Percentiles rank a stretch among this genome's conserved stretches.
These are phyloP conservation scores for Globisporangium cystogenes DNA, from an alignment of 352 stramenopile genomes.

Conservation along the genomic window DNA sequence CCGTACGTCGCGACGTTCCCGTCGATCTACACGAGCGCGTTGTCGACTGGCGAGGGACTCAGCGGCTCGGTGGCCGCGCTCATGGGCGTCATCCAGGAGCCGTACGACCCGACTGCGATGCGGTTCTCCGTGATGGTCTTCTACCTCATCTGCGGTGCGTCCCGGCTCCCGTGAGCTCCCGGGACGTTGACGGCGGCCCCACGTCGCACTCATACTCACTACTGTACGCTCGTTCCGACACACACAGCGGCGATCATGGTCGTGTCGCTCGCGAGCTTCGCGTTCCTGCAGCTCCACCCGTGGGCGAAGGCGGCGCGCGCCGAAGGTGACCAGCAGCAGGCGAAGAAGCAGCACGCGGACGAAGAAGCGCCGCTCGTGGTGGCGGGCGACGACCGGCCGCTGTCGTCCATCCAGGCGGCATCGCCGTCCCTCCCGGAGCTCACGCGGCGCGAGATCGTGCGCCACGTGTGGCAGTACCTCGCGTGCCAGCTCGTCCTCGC, in stretches of 20 bases:
- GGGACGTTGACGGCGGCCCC: no score
- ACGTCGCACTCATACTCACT: no score
- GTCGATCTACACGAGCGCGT: constrained; percentile 52
- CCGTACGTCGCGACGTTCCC: constrained; percentile 62
- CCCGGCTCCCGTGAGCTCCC: no score
- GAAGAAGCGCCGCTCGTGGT: constrained; percentile 23
- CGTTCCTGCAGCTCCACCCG: constrained; percentile 47
- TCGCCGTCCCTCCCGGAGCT: constrained; percentile 5
- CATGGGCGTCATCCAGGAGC: constrained; percentile 51
- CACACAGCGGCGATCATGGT: constrained; percentile 40
- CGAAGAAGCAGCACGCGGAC: constrained; percentile 11
- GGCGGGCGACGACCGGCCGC: constrained; percentile 2
- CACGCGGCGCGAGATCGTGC: constrained; percentile 22
- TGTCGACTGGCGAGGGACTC: constrained; percentile 60
- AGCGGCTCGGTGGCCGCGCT: constrained; percentile 57
- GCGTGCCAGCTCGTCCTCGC: constrained; percentile 49
- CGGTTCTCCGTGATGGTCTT: constrained; percentile 56
- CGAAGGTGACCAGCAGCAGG: not conserved
- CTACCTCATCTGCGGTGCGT: constrained; percentile 54
- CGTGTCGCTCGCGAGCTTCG: constrained; percentile 44
- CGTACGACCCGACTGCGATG: constrained; percentile 30
- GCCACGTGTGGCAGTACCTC: constrained; percentile 40
- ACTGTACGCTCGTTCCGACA: no score
- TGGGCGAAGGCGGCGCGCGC: constrained; percentile 16
- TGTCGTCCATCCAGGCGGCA: constrained; percentile 6